phyloP scores from a whole-genome alignment of 116 monocot genomes.

The Trichopus zeylanicus region DNA sequence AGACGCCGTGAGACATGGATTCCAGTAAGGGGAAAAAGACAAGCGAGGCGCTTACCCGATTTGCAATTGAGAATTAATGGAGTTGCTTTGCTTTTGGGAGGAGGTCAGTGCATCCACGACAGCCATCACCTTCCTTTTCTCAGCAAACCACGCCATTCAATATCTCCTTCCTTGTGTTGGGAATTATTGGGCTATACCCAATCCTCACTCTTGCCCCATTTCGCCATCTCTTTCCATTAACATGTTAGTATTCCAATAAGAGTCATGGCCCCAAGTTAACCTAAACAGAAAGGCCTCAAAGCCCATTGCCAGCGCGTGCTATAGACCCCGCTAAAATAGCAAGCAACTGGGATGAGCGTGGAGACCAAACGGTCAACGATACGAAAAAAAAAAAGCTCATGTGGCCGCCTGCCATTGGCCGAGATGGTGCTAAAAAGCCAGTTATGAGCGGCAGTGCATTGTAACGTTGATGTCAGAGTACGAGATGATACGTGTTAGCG shows the following conservation, averaged over 20 bases:
- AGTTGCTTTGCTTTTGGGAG: neutral
- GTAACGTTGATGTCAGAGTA: too few relatives aligned
- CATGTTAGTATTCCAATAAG: neutral
- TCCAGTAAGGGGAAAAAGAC: neutral
- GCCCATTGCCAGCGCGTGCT: too few relatives aligned
- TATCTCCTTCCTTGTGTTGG: neutral
- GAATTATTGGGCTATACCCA: neutral
- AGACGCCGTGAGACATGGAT: constrained; percentile 2
- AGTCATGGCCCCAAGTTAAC: neutral
- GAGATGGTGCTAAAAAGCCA: too few relatives aligned
- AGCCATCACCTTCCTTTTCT: neutral
- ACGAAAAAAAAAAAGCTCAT: too few relatives aligned
- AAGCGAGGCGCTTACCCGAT: neutral
- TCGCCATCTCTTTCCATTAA: neutral
- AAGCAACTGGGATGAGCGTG: too few relatives aligned
- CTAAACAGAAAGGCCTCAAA: neutral
- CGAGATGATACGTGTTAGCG: too few relatives aligned
- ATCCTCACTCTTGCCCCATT: neutral
- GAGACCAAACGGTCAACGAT: too few relatives aligned
- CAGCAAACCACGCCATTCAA: neutral
- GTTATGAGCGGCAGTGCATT: too few relatives aligned
- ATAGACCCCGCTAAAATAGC: neutral
- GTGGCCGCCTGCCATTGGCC: too few relatives aligned
- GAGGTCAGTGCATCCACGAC: neutral
- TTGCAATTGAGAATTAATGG: neutral